Percentiles rank a stretch among this genome's conserved stretches.
These are phyloP conservation scores for Ophiocordyceps unilateralis DNA, from an alignment of 2,329 filamentous ascomycete species.

Conservation along the genomic window DNA sequence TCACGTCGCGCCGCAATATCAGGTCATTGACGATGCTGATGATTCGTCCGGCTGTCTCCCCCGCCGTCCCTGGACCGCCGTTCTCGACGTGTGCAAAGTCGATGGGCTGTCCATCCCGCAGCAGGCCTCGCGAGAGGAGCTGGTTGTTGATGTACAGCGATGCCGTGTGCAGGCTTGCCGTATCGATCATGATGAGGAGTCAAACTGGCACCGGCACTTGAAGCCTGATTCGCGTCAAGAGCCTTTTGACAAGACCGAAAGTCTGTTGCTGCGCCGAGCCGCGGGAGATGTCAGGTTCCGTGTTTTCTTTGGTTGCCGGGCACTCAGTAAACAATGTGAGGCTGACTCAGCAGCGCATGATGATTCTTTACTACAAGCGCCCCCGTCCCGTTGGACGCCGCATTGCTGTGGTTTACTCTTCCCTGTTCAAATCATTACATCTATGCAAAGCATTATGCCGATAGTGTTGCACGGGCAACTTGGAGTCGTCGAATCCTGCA, in stretches of 20 bases:
- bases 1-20: slow-evolving; percentile 72
- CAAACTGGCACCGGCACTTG: not conserved
- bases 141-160: slow-evolving; percentile 61
- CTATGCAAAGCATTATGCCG: not conserved
- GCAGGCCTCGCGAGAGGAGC: slow-evolving; percentile 45
- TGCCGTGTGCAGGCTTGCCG: slow-evolving; percentile 46
- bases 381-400: not conserved
- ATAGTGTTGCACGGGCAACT: not conserved
- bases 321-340: not conserved
- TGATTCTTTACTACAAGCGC: not conserved
- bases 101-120: slow-evolving; percentile 54
- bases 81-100: slow-evolving; percentile 64
- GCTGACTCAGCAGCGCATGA: not conserved
- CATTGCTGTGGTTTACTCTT: too few relatives aligned
- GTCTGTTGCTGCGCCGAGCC: too few relatives aligned
- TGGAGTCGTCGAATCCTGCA: not conserved
- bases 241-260: not conserved
- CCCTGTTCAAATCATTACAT: not conserved
- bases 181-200: slow-evolving; percentile 30
- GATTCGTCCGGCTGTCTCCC: slow-evolving; percentile 61
- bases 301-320: not conserved
- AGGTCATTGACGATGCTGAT: slow-evolving; percentile 92
- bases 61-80: slow-evolving; percentile 30
- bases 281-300: too few relatives aligned
- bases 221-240: not conserved